Evolutionary conservation across 1,284 basidiomycete genomes (phyloP).

Genomic region (Earliella scabrosa): DNA sequence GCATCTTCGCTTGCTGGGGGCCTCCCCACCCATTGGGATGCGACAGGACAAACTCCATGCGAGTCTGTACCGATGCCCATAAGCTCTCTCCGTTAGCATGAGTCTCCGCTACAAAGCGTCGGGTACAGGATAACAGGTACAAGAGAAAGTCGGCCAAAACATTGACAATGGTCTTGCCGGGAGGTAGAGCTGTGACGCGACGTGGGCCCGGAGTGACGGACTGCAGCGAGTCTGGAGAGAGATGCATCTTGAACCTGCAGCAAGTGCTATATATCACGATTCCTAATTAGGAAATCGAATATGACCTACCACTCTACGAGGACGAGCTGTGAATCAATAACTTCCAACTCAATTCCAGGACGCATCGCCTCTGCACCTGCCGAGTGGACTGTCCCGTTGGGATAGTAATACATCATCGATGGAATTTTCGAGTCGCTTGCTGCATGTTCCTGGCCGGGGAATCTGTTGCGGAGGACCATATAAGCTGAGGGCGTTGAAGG

Average conservation of each 20-base stretch:
- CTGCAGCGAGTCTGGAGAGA: slow-evolving; percentile 34
- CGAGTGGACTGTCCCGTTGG: slow-evolving; percentile 46
- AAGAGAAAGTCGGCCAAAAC: slow-evolving; percentile 57
- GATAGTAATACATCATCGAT: slow-evolving; percentile 57
- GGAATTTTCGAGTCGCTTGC: slow-evolving; percentile 53
- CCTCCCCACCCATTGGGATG: slow-evolving; percentile 53
- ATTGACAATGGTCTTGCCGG: slow-evolving; percentile 46
- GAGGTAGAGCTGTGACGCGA: slow-evolving; percentile 36
- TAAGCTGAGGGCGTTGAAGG: too few species aligned
- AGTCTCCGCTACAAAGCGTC: slow-evolving; percentile 41
- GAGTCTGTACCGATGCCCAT: slow-evolving; percentile 39
- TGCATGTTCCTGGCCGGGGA: slow-evolving; percentile 45
- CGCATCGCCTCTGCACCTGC: slow-evolving; percentile 57
- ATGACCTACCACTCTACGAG: slow-evolving; percentile 51
- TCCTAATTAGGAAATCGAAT: too few species aligned
- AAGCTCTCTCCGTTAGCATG: slow-evolving; percentile 45
- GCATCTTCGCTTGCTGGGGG: slow-evolving; percentile 43
- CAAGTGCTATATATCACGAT: too few species aligned
- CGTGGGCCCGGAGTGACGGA: not conserved
- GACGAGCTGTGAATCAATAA: slow-evolving; percentile 49
- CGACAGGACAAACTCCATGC: slow-evolving; percentile 40
- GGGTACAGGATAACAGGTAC: slow-evolving; percentile 51
- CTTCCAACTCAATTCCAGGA: slow-evolving; percentile 47
- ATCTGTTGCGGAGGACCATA: too few species aligned
- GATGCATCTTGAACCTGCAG: slow-evolving; percentile 60